A percentile compares a stretch with the other conserved stretches of the same genome.
phyloP scores from a whole-genome alignment of 768 basidiomycete species.

The Melanogaster broomeanus region DNA sequence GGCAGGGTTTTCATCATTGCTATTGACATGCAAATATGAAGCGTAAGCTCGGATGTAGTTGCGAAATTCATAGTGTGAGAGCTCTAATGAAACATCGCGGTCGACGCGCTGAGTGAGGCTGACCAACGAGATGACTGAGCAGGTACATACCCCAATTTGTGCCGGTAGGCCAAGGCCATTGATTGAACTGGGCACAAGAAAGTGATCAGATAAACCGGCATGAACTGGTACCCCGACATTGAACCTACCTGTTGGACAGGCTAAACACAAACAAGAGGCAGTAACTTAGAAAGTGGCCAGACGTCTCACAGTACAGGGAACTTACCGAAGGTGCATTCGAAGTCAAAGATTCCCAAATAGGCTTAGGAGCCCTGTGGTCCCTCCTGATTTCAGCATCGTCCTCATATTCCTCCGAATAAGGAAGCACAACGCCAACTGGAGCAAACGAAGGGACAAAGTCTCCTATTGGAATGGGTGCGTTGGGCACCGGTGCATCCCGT shows the following conservation, averaged over 20 bases:
- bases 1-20: slow-evolving; percentile 41
- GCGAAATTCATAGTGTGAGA: slow-evolving; percentile 35
- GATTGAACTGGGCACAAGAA: slow-evolving; percentile 6
- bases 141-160: slow-evolving; percentile 12
- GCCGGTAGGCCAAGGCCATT: slow-evolving; percentile 18
- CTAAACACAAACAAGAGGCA: neutral
- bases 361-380: slow-evolving; percentile 11
- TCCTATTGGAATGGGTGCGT: neutral
- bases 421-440: slow-evolving; percentile 2
- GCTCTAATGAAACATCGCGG: slow-evolving; percentile 21
- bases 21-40: slow-evolving; percentile 42
- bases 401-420: slow-evolving; percentile 11
- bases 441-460: slow-evolving; percentile 16
- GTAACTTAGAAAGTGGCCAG: neutral
- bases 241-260: neutral
- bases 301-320: neutral
- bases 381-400: slow-evolving; percentile 4
- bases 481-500: slow-evolving; percentile 10
- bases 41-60: slow-evolving; percentile 45
- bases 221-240: neutral
- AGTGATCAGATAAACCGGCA: too few relatives aligned
- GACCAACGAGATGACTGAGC: neutral
- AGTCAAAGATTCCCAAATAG: slow-evolving; percentile 16
- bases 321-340: slow-evolving; percentile 13
- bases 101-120: neutral